phyloP scores from a whole-genome alignment of 768 basidiomycete genomes.

The Dacryopinax spathularia region DNA sequence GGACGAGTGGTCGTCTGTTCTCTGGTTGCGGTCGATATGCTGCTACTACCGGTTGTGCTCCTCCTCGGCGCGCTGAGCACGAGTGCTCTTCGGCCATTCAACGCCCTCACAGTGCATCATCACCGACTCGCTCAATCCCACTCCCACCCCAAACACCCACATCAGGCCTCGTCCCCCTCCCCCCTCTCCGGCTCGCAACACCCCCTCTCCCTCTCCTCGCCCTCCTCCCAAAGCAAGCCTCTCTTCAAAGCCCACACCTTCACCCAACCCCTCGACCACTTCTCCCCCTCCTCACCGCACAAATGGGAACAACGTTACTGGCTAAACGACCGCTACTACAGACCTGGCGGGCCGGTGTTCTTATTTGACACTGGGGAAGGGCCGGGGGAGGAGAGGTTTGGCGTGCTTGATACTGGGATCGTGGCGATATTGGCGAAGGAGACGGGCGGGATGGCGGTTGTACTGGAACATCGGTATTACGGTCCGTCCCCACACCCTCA shows the following conservation, averaged over 20 bases:
- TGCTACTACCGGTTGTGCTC: background rate
- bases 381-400: conserved; percentile 42
- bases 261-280: conserved; percentile 76
- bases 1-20: too few relatives aligned
- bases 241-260: conserved; percentile 37
- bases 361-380: conserved; percentile 91
- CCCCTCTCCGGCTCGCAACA: background rate
- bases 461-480: conserved; percentile 90
- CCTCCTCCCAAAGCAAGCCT: background rate
- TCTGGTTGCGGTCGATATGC: too few relatives aligned
- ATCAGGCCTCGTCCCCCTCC: too few relatives aligned
- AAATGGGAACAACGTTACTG: conserved; percentile 86
- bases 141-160: too few relatives aligned
- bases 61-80: background rate
- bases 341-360: conserved; percentile 62
- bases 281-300: conserved; percentile 36
- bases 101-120: background rate
- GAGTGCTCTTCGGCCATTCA: background rate
- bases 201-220: background rate
- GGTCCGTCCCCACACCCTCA: conserved; percentile 30
- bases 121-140: too few relatives aligned
- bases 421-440: conserved; percentile 70
- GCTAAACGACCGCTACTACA: conserved; percentile 73
- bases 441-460: conserved; percentile 75
- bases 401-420: conserved; percentile 66